Base-by-base conservation (phyloP, 2,329 filamentous ascomycete species). In the Akanthomyces muscarius region DNA sequence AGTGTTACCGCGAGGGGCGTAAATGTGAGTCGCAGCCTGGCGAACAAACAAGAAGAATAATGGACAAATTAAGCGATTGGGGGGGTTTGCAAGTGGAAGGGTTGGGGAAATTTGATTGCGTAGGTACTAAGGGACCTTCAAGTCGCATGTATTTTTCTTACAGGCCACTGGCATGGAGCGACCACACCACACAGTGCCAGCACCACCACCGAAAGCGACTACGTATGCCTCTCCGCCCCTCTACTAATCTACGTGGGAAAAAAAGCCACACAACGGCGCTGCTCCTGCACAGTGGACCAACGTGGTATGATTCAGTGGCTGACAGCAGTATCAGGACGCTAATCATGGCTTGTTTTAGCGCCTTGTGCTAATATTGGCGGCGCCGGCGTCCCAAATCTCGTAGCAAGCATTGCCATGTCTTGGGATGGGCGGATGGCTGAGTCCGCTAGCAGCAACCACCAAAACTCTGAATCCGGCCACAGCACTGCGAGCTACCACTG, bases 1-100 rank as follows among this genome's bases (percentile, higher is more conserved):
- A 61, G 59, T 61, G 59, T 47, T 30, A 47, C 38, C 41, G 42
- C 50, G 30, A 47, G 36, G 38, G 68, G 62, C 67, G 69, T 66
- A 54, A 65, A 51, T 51, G 42, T 51, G 30, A 36, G 50, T 61
- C 59, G 59, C 59, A 54, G 41, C 59, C 59, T 36, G 59, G 59
- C 59, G 59, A 54, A 38, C 48, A 54, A 61, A 38, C 38, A 41
- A 54, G 28, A 61, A 54, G 50, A 33, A 16, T 30, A 51, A 50
- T 30, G 57, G 21, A 28, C 18, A 25, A 41, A 16, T 25, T 11
- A 48, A 61, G 41, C 38, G 57, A 44, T 51, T 36, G 48, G 21
- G 30, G 10, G 5, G 28, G 28, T 52, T 52, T 53, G 25, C 18
- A 38, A 38, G 13, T 30, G 47, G 28, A 23, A 47, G 41, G 23